These are phyloP conservation scores for Penicillium italicum DNA, from an alignment of 2,329 filamentous ascomycete genomes.

Conservation along the genomic window DNA sequence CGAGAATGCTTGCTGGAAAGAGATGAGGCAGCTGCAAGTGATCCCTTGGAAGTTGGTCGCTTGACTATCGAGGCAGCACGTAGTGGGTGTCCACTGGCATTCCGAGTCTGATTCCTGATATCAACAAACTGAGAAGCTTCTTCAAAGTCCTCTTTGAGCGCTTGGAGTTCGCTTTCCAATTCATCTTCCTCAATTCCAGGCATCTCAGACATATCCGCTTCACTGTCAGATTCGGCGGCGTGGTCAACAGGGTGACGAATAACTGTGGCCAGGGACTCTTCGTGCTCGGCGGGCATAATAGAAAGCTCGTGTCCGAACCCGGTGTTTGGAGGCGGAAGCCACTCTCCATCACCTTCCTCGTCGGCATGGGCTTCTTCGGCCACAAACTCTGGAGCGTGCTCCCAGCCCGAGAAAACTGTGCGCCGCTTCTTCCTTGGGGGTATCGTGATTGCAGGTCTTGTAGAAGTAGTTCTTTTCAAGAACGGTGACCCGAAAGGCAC, in stretches of 20 bases:
- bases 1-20: conserved; percentile 21
- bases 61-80: conserved; percentile 20
- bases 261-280: conserved; percentile 36
- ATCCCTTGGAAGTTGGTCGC: conserved; percentile 20
- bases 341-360: conserved; percentile 34
- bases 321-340: conserved; percentile 26
- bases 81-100: conserved; percentile 6
- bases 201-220: conserved; percentile 28
- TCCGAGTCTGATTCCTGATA: conserved; percentile 14
- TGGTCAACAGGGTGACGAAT: conserved; percentile 34
- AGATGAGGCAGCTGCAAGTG: conserved; percentile 19
- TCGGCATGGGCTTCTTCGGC: conserved; percentile 11
- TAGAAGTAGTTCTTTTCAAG: conserved; percentile 53
- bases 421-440: conserved; percentile 67
- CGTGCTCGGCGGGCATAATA: conserved; percentile 22
- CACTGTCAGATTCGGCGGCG: conserved; percentile 30
- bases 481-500: conserved; percentile 75
- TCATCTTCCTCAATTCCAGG: conserved; percentile 38
- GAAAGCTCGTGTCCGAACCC: conserved; percentile 29
- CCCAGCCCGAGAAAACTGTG: conserved; percentile 38
- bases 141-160: conserved; percentile 44
- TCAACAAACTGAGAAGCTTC: conserved; percentile 21
- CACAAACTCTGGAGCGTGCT: conserved; percentile 16
- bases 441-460: conserved; percentile 65
- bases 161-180: conserved; percentile 45